phyloP scores from a whole-genome alignment of 306 rosid species.

The Vigna reflexopilosa region DNA sequence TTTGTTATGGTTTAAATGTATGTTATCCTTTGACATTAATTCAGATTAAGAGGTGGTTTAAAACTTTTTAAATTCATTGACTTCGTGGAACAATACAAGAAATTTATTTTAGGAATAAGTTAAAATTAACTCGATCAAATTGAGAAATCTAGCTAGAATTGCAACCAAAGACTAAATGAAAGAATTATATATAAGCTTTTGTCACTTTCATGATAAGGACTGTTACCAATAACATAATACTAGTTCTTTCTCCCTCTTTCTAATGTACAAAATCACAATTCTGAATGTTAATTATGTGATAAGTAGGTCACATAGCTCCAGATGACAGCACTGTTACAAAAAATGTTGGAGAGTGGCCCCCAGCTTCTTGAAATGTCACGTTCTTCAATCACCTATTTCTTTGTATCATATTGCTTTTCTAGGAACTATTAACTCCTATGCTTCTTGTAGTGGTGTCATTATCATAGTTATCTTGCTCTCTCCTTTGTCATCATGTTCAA shows the following conservation, averaged over 20 bases:
- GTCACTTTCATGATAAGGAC: slow-evolving; percentile 41
- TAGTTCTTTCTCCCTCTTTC: neutral
- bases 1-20: too few relatives aligned
- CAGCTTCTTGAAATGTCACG: slow-evolving; percentile 38
- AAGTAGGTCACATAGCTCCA: slow-evolving; percentile 36
- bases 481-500: slow-evolving; percentile 46
- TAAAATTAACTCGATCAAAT: too few relatives aligned
- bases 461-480: slow-evolving; percentile 52
- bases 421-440: slow-evolving; percentile 50
- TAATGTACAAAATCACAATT: slow-evolving; percentile 30
- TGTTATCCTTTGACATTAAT: too few relatives aligned
- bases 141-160: neutral
- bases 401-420: slow-evolving; percentile 41
- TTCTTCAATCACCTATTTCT: slow-evolving; percentile 42
- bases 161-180: neutral
- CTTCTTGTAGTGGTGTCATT: slow-evolving; percentile 52
- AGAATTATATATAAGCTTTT: neutral
- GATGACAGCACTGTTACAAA: slow-evolving; percentile 35
- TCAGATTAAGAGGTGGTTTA: too few relatives aligned
- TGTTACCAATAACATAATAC: slow-evolving; percentile 30
- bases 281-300: slow-evolving; percentile 41
- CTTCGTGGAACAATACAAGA: too few relatives aligned
- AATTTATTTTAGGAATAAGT: too few relatives aligned
- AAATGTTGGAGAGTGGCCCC: slow-evolving; percentile 47
- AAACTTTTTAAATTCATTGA: too few relatives aligned